Evolutionary conservation across 1,284 basidiomycete genomes (phyloP).

Genomic region (Inonotus obliquus): DNA sequence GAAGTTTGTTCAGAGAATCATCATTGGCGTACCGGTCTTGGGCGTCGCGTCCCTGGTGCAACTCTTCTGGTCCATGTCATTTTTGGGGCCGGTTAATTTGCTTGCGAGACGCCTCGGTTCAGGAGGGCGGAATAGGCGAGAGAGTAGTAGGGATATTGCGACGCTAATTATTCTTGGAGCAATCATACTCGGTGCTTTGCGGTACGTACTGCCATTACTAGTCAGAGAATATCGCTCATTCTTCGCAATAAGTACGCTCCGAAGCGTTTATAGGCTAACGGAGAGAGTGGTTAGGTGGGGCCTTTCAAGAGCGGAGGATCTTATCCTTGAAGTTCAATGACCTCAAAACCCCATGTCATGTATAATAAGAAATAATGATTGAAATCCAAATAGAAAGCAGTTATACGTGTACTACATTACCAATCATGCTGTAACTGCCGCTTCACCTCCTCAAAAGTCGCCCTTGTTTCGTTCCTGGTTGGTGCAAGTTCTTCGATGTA

Average conservation of each 20-base stretch:
- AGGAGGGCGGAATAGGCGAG: constrained; percentile 37
- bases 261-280: constrained; percentile 63
- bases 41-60: constrained; percentile 73
- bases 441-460: constrained; percentile 61
- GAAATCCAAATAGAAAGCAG: neutral
- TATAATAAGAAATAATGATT: neutral
- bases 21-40: constrained; percentile 70
- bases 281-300: constrained; percentile 52
- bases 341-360: neutral
- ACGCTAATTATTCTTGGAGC: constrained; percentile 59
- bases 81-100: constrained; percentile 62
- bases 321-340: constrained; percentile 64
- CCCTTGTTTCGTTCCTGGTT: constrained; percentile 52
- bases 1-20: constrained; percentile 58
- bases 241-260: constrained; percentile 48
- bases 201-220: constrained; percentile 37
- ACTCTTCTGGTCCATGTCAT: constrained; percentile 56
- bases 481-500: constrained; percentile 66
- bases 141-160: constrained; percentile 55
- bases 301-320: constrained; percentile 70
- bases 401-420: constrained; percentile 28
- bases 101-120: constrained; percentile 54
- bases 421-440: constrained; percentile 63
- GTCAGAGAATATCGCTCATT: neutral
- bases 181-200: constrained; percentile 57